These are phyloP conservation scores for Sporothrix mexicana DNA, from an alignment of 2,329 filamentous ascomycete species.

Conservation along the genomic window DNA sequence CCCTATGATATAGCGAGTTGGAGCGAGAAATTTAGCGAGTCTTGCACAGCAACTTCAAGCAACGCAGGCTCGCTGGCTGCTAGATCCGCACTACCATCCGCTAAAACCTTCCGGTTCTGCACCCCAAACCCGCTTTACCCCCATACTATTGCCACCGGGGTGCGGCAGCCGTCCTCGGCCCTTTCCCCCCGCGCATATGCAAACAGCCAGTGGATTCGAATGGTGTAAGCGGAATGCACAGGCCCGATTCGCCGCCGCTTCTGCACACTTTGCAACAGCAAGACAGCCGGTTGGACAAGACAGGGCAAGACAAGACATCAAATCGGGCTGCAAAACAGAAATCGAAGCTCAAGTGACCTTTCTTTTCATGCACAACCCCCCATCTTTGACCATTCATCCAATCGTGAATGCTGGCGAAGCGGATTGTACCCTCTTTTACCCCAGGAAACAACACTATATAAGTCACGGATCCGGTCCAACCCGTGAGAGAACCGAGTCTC, in stretches of 20 bases:
- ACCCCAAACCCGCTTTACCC: neutral
- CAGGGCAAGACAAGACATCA: too few relatives aligned
- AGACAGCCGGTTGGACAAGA: constrained; percentile 25
- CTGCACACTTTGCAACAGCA: neutral
- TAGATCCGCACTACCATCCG: neutral
- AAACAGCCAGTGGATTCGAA: neutral
- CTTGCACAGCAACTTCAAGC: neutral
- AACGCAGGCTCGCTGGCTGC: neutral
- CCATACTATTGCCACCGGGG: constrained; percentile 7
- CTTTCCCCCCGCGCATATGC: constrained; percentile 9
- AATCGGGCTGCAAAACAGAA: constrained; percentile 24
- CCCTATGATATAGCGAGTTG: constrained; percentile 29
- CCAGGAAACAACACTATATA: constrained; percentile 20
- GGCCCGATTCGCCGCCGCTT: constrained; percentile 21
- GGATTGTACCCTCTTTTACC: constrained; percentile 21
- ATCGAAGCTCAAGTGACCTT: constrained; percentile 20
- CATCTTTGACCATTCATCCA: constrained; percentile 8
- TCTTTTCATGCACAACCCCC: constrained; percentile 10
- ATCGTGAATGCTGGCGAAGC: neutral
- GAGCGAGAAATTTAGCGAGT: constrained; percentile 5
- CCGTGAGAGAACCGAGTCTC: neutral
- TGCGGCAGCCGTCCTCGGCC: constrained; percentile 23
- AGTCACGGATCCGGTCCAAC: neutral
- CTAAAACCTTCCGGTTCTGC: constrained; percentile 7
- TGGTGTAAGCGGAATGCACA: constrained; percentile 6